A percentile compares a stretch with the other conserved stretches of the same genome.
Conservation (phyloP, 495 filamentous ascomycete species). For the Hyaloscypha bicolor region DNA sequence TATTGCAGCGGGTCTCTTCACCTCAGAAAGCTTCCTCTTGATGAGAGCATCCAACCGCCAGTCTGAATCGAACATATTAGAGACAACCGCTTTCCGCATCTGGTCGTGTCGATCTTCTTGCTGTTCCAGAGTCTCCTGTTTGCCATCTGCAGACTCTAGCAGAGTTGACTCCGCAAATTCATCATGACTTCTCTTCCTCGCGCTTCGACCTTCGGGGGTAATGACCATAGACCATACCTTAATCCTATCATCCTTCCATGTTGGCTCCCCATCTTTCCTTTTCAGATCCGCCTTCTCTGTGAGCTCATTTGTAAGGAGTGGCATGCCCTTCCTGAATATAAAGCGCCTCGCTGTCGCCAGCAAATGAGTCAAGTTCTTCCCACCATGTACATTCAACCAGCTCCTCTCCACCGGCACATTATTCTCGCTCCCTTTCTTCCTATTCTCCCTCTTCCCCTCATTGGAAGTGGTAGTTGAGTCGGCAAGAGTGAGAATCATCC, state of each 20-base stretch:
- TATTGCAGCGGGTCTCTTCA: constrained; percentile 66
- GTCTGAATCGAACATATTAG: constrained; percentile 79
- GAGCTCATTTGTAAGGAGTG: constrained; percentile 68
- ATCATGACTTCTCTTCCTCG: constrained; percentile 64
- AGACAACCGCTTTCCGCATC: constrained; percentile 61
- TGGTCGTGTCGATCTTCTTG: constrained; percentile 46
- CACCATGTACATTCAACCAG: constrained; percentile 71
- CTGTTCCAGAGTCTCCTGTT: constrained; percentile 12
- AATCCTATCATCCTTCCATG: constrained; percentile 74
- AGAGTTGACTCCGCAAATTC: constrained; percentile 46
- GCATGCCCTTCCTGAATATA: constrained; percentile 83
- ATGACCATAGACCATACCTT: constrained; percentile 81
- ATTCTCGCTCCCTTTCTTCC: constrained; percentile 33
- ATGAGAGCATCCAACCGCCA: constrained; percentile 72
- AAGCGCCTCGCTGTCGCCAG: constrained; percentile 83
- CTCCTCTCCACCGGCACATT: constrained; percentile 27
- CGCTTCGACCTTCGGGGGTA: constrained; percentile 33
- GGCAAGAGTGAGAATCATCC: constrained; percentile 79
- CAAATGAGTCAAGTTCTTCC: constrained; percentile 73
- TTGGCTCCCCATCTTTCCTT: constrained; percentile 47
- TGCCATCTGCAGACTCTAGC: constrained; percentile 15
- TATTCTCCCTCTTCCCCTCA: constrained; percentile 33
- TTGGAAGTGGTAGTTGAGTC: constrained; percentile 53
- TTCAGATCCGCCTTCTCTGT: constrained; percentile 18
- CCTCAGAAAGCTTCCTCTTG: constrained; percentile 64